Evolutionary conservation across 345 rosid genomes (phyloP).

Genomic region (Cardamine resedifolia): DNA sequence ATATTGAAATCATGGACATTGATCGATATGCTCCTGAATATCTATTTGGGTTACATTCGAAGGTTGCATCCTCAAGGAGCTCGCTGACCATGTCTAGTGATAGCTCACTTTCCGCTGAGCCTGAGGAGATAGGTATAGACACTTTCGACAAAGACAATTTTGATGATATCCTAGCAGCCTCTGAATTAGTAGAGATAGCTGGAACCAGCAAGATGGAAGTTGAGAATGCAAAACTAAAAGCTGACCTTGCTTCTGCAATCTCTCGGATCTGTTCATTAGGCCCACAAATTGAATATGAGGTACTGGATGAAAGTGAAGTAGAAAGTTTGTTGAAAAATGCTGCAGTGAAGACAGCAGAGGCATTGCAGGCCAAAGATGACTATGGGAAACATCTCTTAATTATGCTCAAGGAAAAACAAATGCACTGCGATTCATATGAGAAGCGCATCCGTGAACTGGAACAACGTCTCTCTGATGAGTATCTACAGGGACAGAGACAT

Average conservation of each 20-base stretch:
- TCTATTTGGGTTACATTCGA: conserved; percentile 58
- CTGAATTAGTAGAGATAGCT: conserved; percentile 76
- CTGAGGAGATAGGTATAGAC: conserved; percentile 51
- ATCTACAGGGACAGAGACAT: conserved; percentile 61
- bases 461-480: conserved; percentile 74
- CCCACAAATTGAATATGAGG: conserved; percentile 67
- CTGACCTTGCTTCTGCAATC: conserved; percentile 94
- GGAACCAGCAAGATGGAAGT: conserved; percentile 97
- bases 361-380: conserved; percentile 83
- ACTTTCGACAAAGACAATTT: conserved; percentile 46
- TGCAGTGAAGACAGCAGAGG: conserved; percentile 79
- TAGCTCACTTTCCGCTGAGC: conserved; percentile 56
- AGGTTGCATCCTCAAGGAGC: conserved; percentile 53
- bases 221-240: conserved; percentile 95
- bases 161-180: conserved; percentile 59
- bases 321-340: conserved; percentile 63
- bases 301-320: conserved; percentile 61
- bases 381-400: conserved; percentile 68
- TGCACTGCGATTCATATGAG: conserved; percentile 79
- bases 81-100: conserved; percentile 67
- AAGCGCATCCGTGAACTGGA: conserved; percentile 93
- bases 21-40: conserved; percentile 87
- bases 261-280: conserved; percentile 67
- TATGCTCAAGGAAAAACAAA: conserved; percentile 74
- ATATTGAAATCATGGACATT: conserved; percentile 72